phyloP scores from a whole-genome alignment of 768 basidiomycete genomes.

The Inosperma sp. region DNA sequence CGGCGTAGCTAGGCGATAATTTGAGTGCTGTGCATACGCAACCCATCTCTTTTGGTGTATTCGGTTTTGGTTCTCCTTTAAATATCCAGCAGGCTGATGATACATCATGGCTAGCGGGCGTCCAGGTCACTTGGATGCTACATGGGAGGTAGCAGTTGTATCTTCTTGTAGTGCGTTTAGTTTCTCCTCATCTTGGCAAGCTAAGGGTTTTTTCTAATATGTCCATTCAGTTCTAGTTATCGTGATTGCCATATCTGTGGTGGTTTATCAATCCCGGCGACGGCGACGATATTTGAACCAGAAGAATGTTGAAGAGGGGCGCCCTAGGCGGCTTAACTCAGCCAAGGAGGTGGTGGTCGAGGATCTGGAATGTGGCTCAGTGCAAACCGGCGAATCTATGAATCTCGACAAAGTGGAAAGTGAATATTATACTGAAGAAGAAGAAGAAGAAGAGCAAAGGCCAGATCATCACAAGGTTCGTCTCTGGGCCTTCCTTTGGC shows the following conservation, averaged over 20 bases:
- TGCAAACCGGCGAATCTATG: neutral
- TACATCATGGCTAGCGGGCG: slow-evolving; percentile 23
- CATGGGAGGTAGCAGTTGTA: slow-evolving; percentile 37
- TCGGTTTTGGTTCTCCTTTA: neutral
- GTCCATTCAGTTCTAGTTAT: slow-evolving; percentile 17
- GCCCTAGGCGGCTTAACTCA: neutral
- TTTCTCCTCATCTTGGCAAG: neutral
- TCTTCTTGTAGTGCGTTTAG: slow-evolving; percentile 30
- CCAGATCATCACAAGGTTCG: slow-evolving; percentile 10
- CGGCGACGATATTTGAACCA: slow-evolving; percentile 4
- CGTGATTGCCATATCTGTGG: slow-evolving; percentile 24
- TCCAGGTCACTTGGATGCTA: slow-evolving; percentile 29
- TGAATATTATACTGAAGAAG: slow-evolving; percentile 8
- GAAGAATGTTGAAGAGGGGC: slow-evolving; percentile 6
- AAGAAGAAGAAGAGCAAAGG: slow-evolving; percentile 12
- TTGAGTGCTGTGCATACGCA: neutral
- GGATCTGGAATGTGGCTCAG: slow-evolving; percentile 11
- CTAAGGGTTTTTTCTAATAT: slow-evolving; percentile 17
- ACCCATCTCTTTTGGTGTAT: neutral
- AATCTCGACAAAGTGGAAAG: slow-evolving; percentile 1
- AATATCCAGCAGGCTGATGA: neutral
- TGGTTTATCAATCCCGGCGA: slow-evolving; percentile 6
- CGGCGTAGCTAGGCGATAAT: neutral
- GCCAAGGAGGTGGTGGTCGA: neutral
- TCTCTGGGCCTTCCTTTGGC: neutral